Percentiles rank a stretch among this genome's conserved stretches.
These are phyloP conservation scores for Bipolaris sorokiniana DNA, from an alignment of 2,329 filamentous ascomycete species.

Conservation along the genomic window DNA sequence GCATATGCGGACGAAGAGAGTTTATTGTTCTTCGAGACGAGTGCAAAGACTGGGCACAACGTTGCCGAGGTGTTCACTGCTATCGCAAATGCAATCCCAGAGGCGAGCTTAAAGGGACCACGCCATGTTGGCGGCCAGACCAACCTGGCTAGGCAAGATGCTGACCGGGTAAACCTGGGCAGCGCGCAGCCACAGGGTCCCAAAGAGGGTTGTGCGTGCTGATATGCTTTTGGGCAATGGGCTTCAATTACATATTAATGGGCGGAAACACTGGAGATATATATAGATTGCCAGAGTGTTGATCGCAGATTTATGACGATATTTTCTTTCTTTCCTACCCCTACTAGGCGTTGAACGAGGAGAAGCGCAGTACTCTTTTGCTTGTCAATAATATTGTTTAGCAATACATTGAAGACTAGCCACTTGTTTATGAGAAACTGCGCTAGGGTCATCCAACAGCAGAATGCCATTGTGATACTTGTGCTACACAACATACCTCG, in stretches of 20 bases:
- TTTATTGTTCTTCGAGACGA: conserved; percentile 96
- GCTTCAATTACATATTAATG: background rate
- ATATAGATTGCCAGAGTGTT: conserved; percentile 1
- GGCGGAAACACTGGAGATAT: background rate
- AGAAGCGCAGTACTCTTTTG: background rate
- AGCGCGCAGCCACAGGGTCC: conserved; percentile 73
- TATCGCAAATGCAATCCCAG: conserved; percentile 96
- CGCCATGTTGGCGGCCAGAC: conserved; percentile 68
- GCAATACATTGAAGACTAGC: background rate
- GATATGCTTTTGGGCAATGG: conserved; percentile 9
- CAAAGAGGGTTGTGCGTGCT: conserved; percentile 94
- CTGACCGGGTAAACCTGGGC: conserved; percentile 81
- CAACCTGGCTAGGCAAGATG: conserved; percentile 62
- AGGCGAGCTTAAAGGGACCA: conserved; percentile 91
- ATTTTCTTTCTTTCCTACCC: background rate
- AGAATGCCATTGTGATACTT: no score
- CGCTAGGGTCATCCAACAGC: background rate
- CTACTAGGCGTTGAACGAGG: background rate
- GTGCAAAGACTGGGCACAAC: conserved; percentile 93
- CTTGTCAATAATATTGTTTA: background rate
- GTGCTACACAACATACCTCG: no score
- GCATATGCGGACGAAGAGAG: conserved; percentile 93
- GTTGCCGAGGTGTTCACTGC: conserved; percentile 96
- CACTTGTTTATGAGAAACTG: background rate
- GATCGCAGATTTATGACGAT: background rate